A percentile compares a stretch with the other conserved stretches of the same genome.
These are phyloP conservation scores for Rhamnella rubrinervis DNA, from an alignment of 331 rosid genomes.

Conservation along the genomic window DNA sequence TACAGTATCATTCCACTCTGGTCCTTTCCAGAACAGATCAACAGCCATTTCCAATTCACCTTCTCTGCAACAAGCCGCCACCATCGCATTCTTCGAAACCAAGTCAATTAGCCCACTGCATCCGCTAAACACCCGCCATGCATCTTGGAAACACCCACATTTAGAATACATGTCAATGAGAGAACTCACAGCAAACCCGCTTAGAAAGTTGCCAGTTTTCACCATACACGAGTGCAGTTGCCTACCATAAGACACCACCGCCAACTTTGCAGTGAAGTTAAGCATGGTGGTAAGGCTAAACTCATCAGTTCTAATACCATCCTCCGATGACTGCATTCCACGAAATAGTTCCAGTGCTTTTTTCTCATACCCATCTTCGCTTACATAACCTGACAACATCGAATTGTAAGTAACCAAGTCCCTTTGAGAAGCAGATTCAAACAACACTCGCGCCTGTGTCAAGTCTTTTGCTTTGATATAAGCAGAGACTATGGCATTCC, in stretches of 20 bases:
- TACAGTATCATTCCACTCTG: conserved; percentile 46
- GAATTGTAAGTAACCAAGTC: conserved; percentile 77
- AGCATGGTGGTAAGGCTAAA: conserved; percentile 60
- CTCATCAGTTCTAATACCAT: conserved; percentile 52
- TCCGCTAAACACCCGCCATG: conserved; percentile 37
- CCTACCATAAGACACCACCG: conserved; percentile 44
- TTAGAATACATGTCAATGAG: conserved; percentile 78
- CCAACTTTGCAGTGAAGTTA: conserved; percentile 56
- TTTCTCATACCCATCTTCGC: conserved; percentile 43
- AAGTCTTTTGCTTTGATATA: conserved; percentile 55
- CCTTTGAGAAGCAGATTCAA: conserved; percentile 44
- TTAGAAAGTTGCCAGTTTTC: conserved; percentile 58
- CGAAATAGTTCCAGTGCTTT: conserved; percentile 53
- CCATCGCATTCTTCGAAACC: conserved; percentile 74
- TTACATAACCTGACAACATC: conserved; percentile 56
- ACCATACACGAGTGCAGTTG: conserved; percentile 78
- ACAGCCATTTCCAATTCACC: conserved; percentile 60
- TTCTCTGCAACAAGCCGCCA: conserved; percentile 80
- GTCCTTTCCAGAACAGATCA: conserved; percentile 45
- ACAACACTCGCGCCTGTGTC: conserved; percentile 47
- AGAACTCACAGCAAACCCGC: conserved; percentile 55
- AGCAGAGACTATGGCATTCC: conserved; percentile 66
- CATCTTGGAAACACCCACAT: conserved; percentile 60
- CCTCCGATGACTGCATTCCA: conserved; percentile 49
- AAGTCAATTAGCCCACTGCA: conserved; percentile 42